Evolutionary conservation across 352 stramenopile genomes (phyloP), one percentile per base, ranked within the genome.

Genomic region (Aphanomyces invadans): DNA sequence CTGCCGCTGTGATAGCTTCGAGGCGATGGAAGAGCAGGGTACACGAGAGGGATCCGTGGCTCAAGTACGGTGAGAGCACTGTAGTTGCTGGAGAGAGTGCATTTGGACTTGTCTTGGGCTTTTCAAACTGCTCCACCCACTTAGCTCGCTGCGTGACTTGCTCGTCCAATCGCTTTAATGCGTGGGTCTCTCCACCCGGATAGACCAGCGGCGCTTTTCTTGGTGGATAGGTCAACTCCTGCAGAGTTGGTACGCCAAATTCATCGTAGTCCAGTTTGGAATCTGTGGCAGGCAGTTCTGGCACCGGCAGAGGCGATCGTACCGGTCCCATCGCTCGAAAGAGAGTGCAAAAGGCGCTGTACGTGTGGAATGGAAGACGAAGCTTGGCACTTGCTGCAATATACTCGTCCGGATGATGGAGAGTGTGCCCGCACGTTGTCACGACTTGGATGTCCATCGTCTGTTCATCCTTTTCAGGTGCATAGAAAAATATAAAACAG

Each of bases 71-170:
- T 68, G 80, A 96, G 11, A 99, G 74, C 53, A 86, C 91, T n/a
- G 96, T 99, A 12, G 97, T 99, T n/a, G 89, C 97, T 26, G 92
- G 81, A 39, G 82, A 87, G 26, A 94, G 80, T 59, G 96, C 86
- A 36, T 88, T 95, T 1, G 93, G 95, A 2, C 79, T 89, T 2
- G 95, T 99, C 71, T 98, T 98, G 31, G 97, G 97, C 71, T 99
- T 99, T 72, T 98, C 92, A 74, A 99, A 99, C 31, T 81, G 90
- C 28, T 89, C 81, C 12, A 97, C 87, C 67, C 89, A 96, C 33
- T 77, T 71, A 1, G 75, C 81, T 77, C 87, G 74, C 61, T 90
- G 86, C 67, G 78, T 81, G 68, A 83, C 88, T 57, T 89, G 90
- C 66, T 83, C 74, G 17, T 74, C 68, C 38, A 93, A 46, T 54